These are phyloP conservation scores for Lipomyces sp. DNA, from an alignment of 805 yeast species.

Conservation along the genomic window DNA sequence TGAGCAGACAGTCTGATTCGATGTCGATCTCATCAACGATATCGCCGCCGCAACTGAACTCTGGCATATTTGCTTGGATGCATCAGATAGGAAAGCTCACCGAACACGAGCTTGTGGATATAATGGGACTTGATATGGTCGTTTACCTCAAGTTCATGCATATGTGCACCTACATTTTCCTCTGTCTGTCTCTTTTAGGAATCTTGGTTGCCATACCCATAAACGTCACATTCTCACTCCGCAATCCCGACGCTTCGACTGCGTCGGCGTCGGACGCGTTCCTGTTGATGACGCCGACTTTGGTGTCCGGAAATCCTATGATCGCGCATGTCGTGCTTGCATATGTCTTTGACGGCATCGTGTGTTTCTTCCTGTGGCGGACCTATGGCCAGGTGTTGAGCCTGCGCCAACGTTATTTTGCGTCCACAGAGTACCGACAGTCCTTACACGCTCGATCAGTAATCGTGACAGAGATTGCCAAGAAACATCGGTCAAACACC, in stretches of 20 bases:
- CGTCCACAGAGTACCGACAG: constrained; percentile 38
- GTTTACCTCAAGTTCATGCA: constrained; percentile 43
- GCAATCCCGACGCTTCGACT: constrained; percentile 26
- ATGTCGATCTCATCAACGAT: constrained; percentile 24
- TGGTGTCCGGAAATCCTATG: constrained; percentile 43
- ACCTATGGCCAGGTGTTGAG: constrained; percentile 41
- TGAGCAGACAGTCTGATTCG: constrained; percentile 1
- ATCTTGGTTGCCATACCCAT: constrained; percentile 47
- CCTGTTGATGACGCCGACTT: constrained; percentile 47
- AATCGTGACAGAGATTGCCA: constrained; percentile 44
- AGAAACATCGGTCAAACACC: constrained; percentile 36
- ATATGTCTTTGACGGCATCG: constrained; percentile 42
- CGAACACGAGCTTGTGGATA: constrained; percentile 41
- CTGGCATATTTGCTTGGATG: constrained; percentile 40
- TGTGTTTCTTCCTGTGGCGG: constrained; percentile 42
- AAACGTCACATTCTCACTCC: constrained; percentile 45
- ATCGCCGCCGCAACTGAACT: constrained; percentile 35
- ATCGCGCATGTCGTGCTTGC: constrained; percentile 46
- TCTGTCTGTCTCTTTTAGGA: constrained; percentile 43
- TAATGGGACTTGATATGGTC: constrained; percentile 48
- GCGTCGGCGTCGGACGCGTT: constrained; percentile 44
- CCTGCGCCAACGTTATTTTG: constrained; percentile 39
- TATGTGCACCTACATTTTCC: constrained; percentile 45
- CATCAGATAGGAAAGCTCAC: constrained; percentile 31
- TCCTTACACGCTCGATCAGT: constrained; percentile 44